These are phyloP conservation scores for Verbascum thapsus DNA, from an alignment of 257 asterid genomes.

Conservation along the genomic window DNA sequence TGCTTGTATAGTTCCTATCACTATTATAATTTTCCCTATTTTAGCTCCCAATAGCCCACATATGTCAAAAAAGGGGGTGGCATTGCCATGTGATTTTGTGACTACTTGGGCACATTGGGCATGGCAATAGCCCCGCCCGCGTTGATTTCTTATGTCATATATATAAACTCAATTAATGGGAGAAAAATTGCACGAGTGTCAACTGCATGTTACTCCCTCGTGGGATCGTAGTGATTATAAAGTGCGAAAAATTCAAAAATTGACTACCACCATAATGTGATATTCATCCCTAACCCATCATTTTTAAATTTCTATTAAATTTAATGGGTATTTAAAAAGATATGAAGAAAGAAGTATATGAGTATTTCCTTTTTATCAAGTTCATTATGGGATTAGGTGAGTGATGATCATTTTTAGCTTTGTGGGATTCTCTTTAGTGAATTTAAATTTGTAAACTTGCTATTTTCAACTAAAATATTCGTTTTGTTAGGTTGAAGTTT, in stretches of 20 bases:
- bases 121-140: conserved; percentile 33
- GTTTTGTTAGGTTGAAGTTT: neutral
- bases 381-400: neutral
- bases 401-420: neutral
- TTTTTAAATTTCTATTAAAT: neutral
- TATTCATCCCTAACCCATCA: conserved; percentile 39
- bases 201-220: conserved; percentile 79
- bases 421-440: neutral
- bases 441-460: neutral
- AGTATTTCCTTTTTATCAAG: neutral
- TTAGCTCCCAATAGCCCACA: conserved; percentile 31
- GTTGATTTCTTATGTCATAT: conserved; percentile 39
- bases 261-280: conserved; percentile 28
- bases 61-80: conserved; percentile 49
- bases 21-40: neutral
- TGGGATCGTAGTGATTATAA: conserved; percentile 50
- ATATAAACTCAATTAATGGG: conserved; percentile 14
- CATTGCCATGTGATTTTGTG: conserved; percentile 80
- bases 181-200: conserved; percentile 28
- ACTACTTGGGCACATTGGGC: conserved; percentile 62
- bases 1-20: too few relatives aligned
- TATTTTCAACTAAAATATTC: neutral
- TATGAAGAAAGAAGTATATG: neutral
- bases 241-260: conserved; percentile 41
- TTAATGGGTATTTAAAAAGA: too few relatives aligned